Percentiles rank a stretch among this genome's conserved stretches.
Evolutionary conservation across 1,284 basidiomycete genomes (phyloP).

Genomic region (Leccinum pachyderme): DNA sequence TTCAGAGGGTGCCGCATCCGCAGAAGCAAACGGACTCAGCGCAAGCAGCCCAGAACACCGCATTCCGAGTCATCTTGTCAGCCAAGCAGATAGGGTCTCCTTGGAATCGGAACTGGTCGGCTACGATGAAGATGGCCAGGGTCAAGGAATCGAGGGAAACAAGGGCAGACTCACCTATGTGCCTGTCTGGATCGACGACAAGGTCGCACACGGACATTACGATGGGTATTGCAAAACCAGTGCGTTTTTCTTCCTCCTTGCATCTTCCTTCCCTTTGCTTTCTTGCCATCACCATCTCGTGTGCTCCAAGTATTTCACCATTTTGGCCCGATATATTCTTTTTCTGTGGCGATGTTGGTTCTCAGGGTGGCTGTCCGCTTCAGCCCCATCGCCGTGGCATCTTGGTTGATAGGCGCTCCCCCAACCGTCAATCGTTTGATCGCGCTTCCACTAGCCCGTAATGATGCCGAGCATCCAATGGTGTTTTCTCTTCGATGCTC

Average conservation of each 20-base stretch:
- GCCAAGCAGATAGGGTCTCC: slow-evolving; percentile 56
- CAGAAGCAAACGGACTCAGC: slow-evolving; percentile 15
- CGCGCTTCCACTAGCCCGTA: neutral
- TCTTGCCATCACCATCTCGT: neutral
- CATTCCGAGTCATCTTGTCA: slow-evolving; percentile 46
- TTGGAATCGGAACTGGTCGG: slow-evolving; percentile 59
- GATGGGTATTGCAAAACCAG: slow-evolving; percentile 98
- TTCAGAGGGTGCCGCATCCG: slow-evolving; percentile 25
- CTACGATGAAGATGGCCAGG: slow-evolving; percentile 59
- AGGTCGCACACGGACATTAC: slow-evolving; percentile 90
- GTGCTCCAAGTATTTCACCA: neutral
- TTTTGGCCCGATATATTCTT: slow-evolving; percentile 8
- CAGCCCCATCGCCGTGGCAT: neutral
- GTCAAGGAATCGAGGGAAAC: slow-evolving; percentile 44
- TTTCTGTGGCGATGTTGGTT: neutral
- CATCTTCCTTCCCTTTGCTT: neutral
- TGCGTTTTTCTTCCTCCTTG: slow-evolving; percentile 41
- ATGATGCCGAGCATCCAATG: neutral
- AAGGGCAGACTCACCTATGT: slow-evolving; percentile 63
- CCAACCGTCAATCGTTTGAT: slow-evolving; percentile 7
- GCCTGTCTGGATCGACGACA: slow-evolving; percentile 91
- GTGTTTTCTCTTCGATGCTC: neutral
- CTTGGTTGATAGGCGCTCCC: neutral
- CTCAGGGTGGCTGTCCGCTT: slow-evolving; percentile 4
- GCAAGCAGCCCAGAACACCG: slow-evolving; percentile 16